Percentiles rank a stretch among this genome's conserved stretches.
Evolutionary conservation across 345 rosid genomes (phyloP).

Genomic region (Eucalyptus curtisii): DNA sequence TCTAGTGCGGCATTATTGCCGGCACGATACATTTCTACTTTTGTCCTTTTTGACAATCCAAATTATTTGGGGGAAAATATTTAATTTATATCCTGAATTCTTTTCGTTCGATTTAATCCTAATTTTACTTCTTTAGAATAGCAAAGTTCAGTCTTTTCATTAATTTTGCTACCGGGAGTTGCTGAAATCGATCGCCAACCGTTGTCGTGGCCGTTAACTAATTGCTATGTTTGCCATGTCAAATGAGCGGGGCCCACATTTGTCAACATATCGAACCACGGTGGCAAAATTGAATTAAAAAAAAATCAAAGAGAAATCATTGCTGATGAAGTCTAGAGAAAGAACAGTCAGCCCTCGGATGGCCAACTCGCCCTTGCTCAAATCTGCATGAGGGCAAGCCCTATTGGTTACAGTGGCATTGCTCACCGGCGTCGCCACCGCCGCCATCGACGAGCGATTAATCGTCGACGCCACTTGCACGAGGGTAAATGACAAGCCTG

Average conservation of each 20-base stretch:
- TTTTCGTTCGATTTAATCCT: neutral
- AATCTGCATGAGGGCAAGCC: neutral
- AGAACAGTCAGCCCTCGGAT: neutral
- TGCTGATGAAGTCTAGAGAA: neutral
- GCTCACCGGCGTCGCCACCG: neutral
- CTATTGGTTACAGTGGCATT: neutral
- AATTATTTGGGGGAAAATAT: neutral
- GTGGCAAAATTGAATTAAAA: rapidly evolving
- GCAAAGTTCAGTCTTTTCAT: neutral
- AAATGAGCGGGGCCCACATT: neutral
- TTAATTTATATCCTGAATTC: neutral
- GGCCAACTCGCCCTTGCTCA: neutral
- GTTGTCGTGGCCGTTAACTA: neutral
- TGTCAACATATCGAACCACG: neutral
- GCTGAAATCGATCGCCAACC: neutral
- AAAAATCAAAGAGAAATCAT: neutral
- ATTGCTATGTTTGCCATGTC: neutral
- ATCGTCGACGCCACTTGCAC: neutral
- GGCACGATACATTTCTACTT: neutral
- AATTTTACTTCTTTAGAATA: neutral
- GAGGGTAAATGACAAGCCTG: neutral
- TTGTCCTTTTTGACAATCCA: neutral
- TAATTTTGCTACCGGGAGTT: neutral
- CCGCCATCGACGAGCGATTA: neutral
- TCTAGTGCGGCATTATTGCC: neutral